Evolutionary conservation across 352 stramenopile species (phyloP).

Genomic region (Blastocystis sp.): DNA sequence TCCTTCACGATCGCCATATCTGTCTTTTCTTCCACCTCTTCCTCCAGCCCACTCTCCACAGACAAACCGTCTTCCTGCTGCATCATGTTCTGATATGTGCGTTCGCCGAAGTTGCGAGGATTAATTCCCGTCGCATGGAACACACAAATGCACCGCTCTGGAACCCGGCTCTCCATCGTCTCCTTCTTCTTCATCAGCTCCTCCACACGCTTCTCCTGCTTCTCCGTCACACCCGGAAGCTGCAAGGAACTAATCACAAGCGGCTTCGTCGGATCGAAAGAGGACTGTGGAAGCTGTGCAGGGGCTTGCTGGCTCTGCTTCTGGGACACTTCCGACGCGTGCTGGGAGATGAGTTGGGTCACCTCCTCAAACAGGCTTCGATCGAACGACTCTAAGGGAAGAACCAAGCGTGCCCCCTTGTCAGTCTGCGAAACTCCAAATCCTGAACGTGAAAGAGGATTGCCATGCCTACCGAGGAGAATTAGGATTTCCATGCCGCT

Average conservation of each 20-base stretch:
- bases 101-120: not conserved
- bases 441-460: not conserved
- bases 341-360: not conserved
- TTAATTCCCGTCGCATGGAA: not conserved
- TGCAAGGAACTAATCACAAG: not conserved
- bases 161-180: not conserved
- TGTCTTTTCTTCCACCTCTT: not conserved
- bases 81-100: not conserved
- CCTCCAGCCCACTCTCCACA: not conserved
- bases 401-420: not conserved
- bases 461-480: not conserved
- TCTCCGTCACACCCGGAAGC: not conserved
- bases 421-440: not conserved
- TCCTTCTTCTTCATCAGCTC: not conserved
- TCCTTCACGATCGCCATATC: not conserved
- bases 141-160: not conserved
- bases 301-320: not conserved
- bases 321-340: not conserved
- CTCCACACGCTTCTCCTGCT: not conserved
- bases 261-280: conserved; percentile 6
- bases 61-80: not conserved
- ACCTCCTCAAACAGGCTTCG: not conserved
- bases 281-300: not conserved
- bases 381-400: not conserved
- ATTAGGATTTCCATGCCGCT: not conserved